These are phyloP conservation scores for Bolboschoenus planiculmis DNA, from an alignment of 176 grass and related monocot species.

Conservation along the genomic window DNA sequence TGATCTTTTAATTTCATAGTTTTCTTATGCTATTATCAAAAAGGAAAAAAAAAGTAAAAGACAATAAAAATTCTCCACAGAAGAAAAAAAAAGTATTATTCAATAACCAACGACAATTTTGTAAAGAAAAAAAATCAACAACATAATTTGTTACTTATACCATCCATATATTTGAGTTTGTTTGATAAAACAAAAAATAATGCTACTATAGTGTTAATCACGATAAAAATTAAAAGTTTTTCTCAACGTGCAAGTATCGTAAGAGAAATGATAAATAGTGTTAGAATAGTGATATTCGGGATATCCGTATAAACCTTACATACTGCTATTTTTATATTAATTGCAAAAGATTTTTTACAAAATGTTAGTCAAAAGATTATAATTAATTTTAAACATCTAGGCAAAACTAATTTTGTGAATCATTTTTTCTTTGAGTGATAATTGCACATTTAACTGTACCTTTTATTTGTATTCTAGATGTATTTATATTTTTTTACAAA, in stretches of 20 bases:
- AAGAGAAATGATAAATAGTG: not conserved
- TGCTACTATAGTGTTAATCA: not conserved
- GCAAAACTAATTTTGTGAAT: not conserved
- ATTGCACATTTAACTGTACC: too few species aligned
- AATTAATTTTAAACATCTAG: not conserved
- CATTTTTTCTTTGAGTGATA: not conserved
- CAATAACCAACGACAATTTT: not conserved
- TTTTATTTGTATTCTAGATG: too few species aligned
- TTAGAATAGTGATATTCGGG: not conserved
- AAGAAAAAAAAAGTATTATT: not conserved
- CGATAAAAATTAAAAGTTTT: not conserved
- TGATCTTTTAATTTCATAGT: not conserved
- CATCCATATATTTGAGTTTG: not conserved
- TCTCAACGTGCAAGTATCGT: not conserved
- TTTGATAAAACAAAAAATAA: not conserved
- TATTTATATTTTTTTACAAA: too few species aligned
- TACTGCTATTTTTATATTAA: not conserved
- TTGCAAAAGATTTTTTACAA: not conserved
- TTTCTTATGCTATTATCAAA: not conserved
- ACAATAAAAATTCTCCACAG: not conserved
- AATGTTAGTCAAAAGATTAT: not conserved
- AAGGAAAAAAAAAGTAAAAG: not conserved
- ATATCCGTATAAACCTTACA: too few species aligned
- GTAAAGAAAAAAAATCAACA: not conserved
- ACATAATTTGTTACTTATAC: not conserved